Base-by-base conservation (phyloP, 2,329 filamentous ascomycete species). In the Aspergillus neoniger region DNA sequence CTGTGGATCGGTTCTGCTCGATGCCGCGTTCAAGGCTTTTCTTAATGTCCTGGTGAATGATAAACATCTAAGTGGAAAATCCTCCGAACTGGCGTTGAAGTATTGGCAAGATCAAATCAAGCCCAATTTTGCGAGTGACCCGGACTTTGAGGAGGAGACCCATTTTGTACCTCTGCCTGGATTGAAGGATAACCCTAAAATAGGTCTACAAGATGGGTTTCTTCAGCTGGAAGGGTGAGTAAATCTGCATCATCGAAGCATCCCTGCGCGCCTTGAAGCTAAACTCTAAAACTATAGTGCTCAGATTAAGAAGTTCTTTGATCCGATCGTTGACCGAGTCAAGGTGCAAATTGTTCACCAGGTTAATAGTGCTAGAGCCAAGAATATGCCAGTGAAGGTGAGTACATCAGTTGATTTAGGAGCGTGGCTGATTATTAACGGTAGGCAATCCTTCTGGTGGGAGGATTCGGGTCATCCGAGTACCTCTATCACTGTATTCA, bases 361-460 rank as follows among this genome's bases (percentile, higher is more conserved):
- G 53, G 57, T 64, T 1, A n/a, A 39, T 4, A 60, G 51, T 1
- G 43, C 65, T 4, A 30, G 43, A 2, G 23, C 17, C 6, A n/a
- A 48, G 1, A 63, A 60, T 2, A 41, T 30, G 10, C 3, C 32
- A 9, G 17, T 56, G 0, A 68, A 67, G 59, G 67, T 60, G 10
- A 47, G 48, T 14, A 17, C 41, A 38, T 4, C 10, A 43, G 8
- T 25, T 2, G 14, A 28, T 28, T 28, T 8, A n/a, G 5, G n/a
- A 15, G 25, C n/a, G 10, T n/a, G 8, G n/a, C 25, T 50, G 47
- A 50, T 28, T 21, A 30, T 36, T 36, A 14, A 1, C 5, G n/a
- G 4, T 39, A 70, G 66, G 70, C 72, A 0, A 73, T 79, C 4
- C 59, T 77, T n/a, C 67, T 79, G 0, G 77, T 79, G 0, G 76